Evolutionary conservation across 257 asterid species (phyloP).

Genomic region (Nicotiana undulata): DNA sequence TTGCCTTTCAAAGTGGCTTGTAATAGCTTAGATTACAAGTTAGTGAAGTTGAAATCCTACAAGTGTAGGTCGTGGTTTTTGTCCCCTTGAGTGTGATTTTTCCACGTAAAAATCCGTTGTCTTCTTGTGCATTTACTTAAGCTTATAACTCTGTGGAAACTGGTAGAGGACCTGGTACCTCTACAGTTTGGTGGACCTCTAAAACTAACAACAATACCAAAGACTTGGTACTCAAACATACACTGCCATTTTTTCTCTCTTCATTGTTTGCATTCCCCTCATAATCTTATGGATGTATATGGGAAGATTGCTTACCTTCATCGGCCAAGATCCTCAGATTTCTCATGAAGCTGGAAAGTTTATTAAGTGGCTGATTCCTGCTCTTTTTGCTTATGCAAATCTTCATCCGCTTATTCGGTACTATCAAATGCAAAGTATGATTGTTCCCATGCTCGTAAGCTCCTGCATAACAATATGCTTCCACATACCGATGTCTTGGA

Average conservation of each 20-base stretch:
- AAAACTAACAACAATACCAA: slow-evolving; percentile 55
- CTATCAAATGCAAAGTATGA: slow-evolving; percentile 56
- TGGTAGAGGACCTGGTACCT: too few species aligned
- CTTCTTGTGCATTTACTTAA: too few species aligned
- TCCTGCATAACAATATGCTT: slow-evolving; percentile 38
- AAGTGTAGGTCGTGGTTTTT: too few species aligned
- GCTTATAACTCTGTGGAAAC: too few species aligned
- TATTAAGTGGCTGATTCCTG: slow-evolving; percentile 47
- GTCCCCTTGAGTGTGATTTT: too few species aligned
- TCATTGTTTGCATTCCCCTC: slow-evolving; percentile 50
- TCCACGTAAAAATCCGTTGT: too few species aligned
- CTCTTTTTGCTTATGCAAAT: slow-evolving; percentile 46
- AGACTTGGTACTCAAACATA: slow-evolving; percentile 67
- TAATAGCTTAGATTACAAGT: too few species aligned
- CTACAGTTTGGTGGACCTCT: too few species aligned
- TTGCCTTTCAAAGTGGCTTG: too few species aligned
- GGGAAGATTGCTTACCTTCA: slow-evolving; percentile 34
- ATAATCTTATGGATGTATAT: slow-evolving; percentile 48
- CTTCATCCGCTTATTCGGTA: slow-evolving; percentile 49
- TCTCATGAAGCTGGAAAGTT: slow-evolving; percentile 65
- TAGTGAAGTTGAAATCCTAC: too few species aligned
- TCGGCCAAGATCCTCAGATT: slow-evolving; percentile 75
- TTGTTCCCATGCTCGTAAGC: slow-evolving; percentile 43
- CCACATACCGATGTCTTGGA: slow-evolving; percentile 42
- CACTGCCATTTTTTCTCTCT: slow-evolving; percentile 48